Evolutionary conservation across 805 yeast species (phyloP), one percentile per base, ranked within the genome.

Genomic region (Nakazawaea ishiwadae): DNA sequence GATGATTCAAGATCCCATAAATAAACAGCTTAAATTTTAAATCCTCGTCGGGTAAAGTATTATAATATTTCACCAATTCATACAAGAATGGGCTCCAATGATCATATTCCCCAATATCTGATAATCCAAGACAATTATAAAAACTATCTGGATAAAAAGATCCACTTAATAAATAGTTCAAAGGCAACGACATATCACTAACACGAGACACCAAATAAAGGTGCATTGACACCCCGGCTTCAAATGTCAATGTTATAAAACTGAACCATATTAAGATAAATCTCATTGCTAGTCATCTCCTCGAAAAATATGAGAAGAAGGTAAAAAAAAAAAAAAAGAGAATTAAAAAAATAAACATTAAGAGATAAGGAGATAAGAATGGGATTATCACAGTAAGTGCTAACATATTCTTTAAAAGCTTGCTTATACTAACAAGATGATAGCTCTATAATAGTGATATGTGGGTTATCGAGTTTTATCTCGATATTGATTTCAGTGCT

Each of bases 81-180:
- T 62, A 55, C 11, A 81, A 49, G 51, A 80, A 81, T 1, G 81
- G 80, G 0, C 87, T 86, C 88, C 89, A 81, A 52, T 81, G 88
- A 0, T 80, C 65, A 21, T 63, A 71, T 54, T 82, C 89, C 3
- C 84, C 82, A 2, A 70, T 69, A 9, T 69, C 67, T 3, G 73
- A 63, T 19, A 58, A 51, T 3, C 73, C 77, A 37, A 72, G 58
- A 54, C 88, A 82, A 27, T 73, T 65, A 55, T 82, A 82, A 51
- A 80, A 75, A 0, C 83, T 76, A 54, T 82, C 89, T 0, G 89
- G 89, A 51, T 75, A 77, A 52, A 82, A 81, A 0, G 84, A 69
- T 0, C 88, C 89, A 1, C 83, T 71, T 12, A 74, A 57, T n/a
- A 70, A 48, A 35, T 56, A 66, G 3, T 65, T 54, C 3, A 51